These are phyloP conservation scores for Leishmania tropica DNA, from an alignment of 208 protist genomes.

Conservation along the genomic window DNA sequence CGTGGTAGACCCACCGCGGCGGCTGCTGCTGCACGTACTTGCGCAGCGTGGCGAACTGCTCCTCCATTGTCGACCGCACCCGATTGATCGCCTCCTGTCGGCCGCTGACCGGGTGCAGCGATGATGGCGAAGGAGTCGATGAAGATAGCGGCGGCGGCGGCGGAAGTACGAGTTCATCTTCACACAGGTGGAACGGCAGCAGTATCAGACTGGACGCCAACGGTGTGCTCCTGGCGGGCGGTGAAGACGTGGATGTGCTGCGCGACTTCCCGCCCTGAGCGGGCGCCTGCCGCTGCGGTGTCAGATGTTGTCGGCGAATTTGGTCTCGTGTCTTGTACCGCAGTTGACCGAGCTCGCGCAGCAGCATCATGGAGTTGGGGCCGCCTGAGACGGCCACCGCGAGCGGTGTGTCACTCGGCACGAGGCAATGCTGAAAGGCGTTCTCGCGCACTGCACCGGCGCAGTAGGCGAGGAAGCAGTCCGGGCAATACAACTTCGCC, in stretches of 20 bases:
- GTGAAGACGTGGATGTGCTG: neutral
- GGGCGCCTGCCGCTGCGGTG: neutral
- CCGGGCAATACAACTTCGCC: constrained; percentile 66
- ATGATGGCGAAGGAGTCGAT: neutral
- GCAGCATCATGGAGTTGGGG: constrained; percentile 64
- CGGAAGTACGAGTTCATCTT: constrained; percentile 58
- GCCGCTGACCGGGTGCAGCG: neutral
- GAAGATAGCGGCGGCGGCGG: constrained; percentile 20
- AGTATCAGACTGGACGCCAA: constrained; percentile 34
- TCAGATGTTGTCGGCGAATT: neutral
- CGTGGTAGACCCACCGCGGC: constrained; percentile 29
- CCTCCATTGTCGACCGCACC: constrained; percentile 26
- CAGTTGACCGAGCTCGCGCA: constrained; percentile 67
- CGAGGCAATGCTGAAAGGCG: constrained; percentile 54
- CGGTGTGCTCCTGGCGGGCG: neutral
- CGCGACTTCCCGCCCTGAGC: neutral
- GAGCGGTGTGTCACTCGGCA: constrained; percentile 64
- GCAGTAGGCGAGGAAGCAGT: constrained; percentile 77
- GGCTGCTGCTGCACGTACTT: constrained; percentile 45
- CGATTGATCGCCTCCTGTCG: constrained; percentile 18
- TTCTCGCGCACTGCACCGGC: constrained; percentile 51
- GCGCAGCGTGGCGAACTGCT: constrained; percentile 50
- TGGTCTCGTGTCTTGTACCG: constrained; percentile 19
- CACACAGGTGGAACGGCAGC: constrained; percentile 70
- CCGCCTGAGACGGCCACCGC: constrained; percentile 79